A percentile compares a stretch with the other conserved stretches of the same genome.
Conservation (phyloP, 306 rosid species). For the Vicia faba region DNA sequence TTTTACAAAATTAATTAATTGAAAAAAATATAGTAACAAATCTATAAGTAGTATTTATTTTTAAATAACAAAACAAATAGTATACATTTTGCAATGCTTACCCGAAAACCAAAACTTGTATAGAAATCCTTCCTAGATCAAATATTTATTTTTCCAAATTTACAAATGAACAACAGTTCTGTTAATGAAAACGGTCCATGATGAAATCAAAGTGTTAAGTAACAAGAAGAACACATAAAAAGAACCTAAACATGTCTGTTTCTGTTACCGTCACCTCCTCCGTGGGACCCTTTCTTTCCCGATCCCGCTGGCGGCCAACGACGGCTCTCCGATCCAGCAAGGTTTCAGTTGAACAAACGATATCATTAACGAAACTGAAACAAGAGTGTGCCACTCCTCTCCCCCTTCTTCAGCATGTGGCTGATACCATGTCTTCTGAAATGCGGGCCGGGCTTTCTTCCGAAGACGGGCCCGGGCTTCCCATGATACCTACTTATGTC, state of each 20-base stretch:
- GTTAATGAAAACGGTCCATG: too few relatives aligned
- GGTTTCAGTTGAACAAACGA: constrained; percentile 44
- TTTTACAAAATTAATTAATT: too few relatives aligned
- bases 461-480: constrained; percentile 60
- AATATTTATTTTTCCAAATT: too few relatives aligned
- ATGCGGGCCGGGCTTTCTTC: constrained; percentile 79
- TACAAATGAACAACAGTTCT: too few relatives aligned
- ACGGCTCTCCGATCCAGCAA: constrained; percentile 66
- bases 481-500: constrained; percentile 86
- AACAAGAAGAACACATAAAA: too few relatives aligned
- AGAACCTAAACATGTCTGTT: constrained; percentile 47
- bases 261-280: constrained; percentile 44
- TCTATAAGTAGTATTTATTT: too few relatives aligned
- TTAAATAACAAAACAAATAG: too few relatives aligned
- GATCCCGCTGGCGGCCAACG: constrained; percentile 44
- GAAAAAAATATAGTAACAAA: too few relatives aligned
- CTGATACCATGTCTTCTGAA: constrained; percentile 59
- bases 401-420: constrained; percentile 72
- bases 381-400: constrained; percentile 73
- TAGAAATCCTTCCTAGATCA: too few relatives aligned
- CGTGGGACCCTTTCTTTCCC: constrained; percentile 50
- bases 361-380: constrained; percentile 54
- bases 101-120: too few relatives aligned
- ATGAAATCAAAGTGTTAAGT: too few relatives aligned
- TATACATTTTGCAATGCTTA: too few relatives aligned